Conservation (phyloP, 768 basidiomycete species). For the Gymnopilus dilepis region DNA sequence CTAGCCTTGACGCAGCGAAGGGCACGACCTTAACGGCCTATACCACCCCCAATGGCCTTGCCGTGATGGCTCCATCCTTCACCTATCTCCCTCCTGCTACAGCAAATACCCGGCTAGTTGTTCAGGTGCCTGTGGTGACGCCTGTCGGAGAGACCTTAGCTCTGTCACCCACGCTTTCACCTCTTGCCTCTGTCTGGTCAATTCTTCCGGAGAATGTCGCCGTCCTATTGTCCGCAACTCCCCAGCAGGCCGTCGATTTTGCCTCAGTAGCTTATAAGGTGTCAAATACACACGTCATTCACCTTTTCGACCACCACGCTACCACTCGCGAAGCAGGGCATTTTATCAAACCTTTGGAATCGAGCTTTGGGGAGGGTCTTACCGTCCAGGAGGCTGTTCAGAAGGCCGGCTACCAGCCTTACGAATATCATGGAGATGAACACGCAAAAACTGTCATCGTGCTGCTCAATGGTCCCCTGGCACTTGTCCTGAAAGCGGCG, state of each 20-base stretch:
- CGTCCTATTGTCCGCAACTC: conserved; percentile 82
- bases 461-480: conserved; percentile 76
- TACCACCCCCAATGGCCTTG: conserved; percentile 84
- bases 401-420: conserved; percentile 70
- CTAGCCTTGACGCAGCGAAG: conserved; percentile 67
- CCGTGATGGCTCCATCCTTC: conserved; percentile 82
- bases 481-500: conserved; percentile 63
- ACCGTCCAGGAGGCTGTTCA: conserved; percentile 55
- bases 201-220: conserved; percentile 69
- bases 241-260: conserved; percentile 82
- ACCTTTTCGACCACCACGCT: conserved; percentile 89
- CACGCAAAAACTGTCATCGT: conserved; percentile 72
- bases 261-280: conserved; percentile 78
- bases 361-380: conserved; percentile 32
- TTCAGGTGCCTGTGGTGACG: conserved; percentile 83
- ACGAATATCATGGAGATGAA: conserved; percentile 74
- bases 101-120: conserved; percentile 68
- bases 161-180: conserved; percentile 78
- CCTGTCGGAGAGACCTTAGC: conserved; percentile 67
- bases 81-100: conserved; percentile 69
- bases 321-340: conserved; percentile 78
- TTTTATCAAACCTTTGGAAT: conserved; percentile 44
- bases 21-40: conserved; percentile 75
- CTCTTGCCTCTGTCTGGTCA: conserved; percentile 62
- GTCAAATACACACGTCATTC: conserved; percentile 72